Percentiles rank a stretch among this genome's conserved stretches.
Conservation (phyloP, 1,284 basidiomycete species). For the Trametes pubescens region DNA sequence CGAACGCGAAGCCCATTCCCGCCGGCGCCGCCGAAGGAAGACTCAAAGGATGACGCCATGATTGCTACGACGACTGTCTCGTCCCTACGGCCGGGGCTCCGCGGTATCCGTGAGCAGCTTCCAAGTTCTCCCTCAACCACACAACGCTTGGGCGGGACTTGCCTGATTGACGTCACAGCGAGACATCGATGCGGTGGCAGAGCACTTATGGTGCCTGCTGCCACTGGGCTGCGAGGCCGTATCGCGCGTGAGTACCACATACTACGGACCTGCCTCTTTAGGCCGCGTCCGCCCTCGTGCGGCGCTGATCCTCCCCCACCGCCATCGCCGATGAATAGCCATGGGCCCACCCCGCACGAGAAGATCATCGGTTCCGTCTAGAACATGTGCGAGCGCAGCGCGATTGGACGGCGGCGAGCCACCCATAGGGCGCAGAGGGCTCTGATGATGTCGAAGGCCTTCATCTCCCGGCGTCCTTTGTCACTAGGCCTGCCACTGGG, state of each 20-base stretch:
- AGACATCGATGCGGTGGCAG: neutral
- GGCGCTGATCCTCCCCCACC: conserved; percentile 8
- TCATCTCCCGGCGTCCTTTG: neutral
- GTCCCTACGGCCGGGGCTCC: neutral
- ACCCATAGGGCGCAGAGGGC: neutral
- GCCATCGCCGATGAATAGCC: conserved; percentile 17
- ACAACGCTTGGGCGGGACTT: neutral
- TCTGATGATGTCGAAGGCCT: conserved; percentile 12
- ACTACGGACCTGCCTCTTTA: conserved; percentile 1
- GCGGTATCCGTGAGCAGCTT: neutral
- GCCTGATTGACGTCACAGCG: neutral
- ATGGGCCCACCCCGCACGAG: neutral
- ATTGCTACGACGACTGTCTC: conserved; percentile 3
- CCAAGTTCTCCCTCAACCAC: neutral
- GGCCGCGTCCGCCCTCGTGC: conserved; percentile 3
- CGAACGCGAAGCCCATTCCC: neutral
- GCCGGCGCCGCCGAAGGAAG: conserved; percentile 4
- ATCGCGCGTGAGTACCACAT: neutral
- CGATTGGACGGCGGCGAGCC: conserved; percentile 3
- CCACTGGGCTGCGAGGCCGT: neutral
- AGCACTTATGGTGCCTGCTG: neutral
- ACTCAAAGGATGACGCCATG: conserved; percentile 19
- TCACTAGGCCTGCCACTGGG: neutral
- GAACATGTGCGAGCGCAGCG: neutral
- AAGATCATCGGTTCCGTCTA: conserved; percentile 9